A percentile compares a stretch with the other conserved stretches of the same genome.
phyloP scores from a whole-genome alignment of 768 basidiomycete species.

The Lentinula sp. region DNA sequence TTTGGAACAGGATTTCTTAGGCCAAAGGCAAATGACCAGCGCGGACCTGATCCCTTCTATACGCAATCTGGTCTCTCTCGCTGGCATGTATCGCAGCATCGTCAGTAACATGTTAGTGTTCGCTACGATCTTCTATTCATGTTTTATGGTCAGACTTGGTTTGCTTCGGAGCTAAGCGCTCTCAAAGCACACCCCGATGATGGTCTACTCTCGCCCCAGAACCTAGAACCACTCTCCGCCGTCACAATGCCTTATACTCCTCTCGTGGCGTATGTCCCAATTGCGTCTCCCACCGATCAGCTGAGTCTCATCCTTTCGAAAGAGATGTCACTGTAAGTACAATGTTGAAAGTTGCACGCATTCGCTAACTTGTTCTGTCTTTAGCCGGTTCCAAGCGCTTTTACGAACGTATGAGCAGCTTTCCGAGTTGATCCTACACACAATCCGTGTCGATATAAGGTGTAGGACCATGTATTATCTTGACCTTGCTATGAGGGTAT shows the following conservation, averaged over 20 bases:
- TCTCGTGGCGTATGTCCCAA: constrained; percentile 39
- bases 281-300: constrained; percentile 34
- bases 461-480: constrained; percentile 80
- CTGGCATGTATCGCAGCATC: constrained; percentile 79
- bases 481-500: constrained; percentile 69
- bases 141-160: constrained; percentile 63
- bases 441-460: constrained; percentile 82
- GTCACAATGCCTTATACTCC: constrained; percentile 32
- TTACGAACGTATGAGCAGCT: constrained; percentile 88
- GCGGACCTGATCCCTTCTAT: constrained; percentile 65
- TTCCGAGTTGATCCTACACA: constrained; percentile 79
- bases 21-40: constrained; percentile 45
- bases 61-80: constrained; percentile 69
- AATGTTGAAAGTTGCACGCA: not conserved
- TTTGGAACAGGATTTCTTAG: constrained; percentile 65
- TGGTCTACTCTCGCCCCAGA: constrained; percentile 38
- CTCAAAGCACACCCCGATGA: constrained; percentile 63
- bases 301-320: constrained; percentile 72
- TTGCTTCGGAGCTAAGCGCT: constrained; percentile 61
- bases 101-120: constrained; percentile 38
- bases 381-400: constrained; percentile 86
- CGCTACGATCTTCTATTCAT: constrained; percentile 2
- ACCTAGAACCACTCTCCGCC: constrained; percentile 46
- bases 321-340: constrained; percentile 82
- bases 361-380: constrained; percentile 9